Base-by-base conservation (phyloP, 2,329 filamentous ascomycete species). In the Grosmannia huntii region DNA sequence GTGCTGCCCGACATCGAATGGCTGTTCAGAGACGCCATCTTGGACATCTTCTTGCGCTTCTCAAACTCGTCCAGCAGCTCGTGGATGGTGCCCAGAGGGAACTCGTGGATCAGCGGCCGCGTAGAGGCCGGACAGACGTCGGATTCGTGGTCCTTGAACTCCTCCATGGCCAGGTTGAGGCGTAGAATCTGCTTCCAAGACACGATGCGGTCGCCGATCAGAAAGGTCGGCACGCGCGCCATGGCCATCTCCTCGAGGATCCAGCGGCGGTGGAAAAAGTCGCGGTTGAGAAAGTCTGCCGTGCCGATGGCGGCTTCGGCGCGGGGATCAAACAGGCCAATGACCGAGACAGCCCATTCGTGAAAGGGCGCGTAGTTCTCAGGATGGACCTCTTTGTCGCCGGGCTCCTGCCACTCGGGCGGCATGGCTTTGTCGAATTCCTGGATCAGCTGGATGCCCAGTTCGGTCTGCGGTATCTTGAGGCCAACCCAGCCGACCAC, bases 171-270 rank as follows among this genome's bases (percentile, higher is more conserved):
- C 14, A 55, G 38, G 41, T 55, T 55, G 1, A 55, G 53, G 14
- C 53, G 53, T 3, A 55, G 27, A 23, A 55, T 55, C 53, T 55
- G 53, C 25, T 48, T 46, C 53, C 53, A 55, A 5, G 53, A 55
- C 10, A 55, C 53, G 21, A 55, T 55, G 16, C 23, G 23, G 21
- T 55, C 41, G 21, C 53, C 53, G 10, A 55, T 21, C 19, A 55
- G 27, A 19, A 55, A 55, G 38, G 53, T 23, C 9, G 53, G 53
- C 38, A 55, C 27, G 23, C 38, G 38, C 6, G 53, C 53, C 53
- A 55, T 55, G 53, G 53, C 53, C 53, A 55, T 55, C n/a, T 55
- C 53, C 53, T 55, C 53, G 38, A 55, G 38, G 27, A 55, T 55
- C 53, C 53, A 55, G 25, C 53, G 53, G 9, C 53, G 53, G 16